Base-by-base conservation (phyloP, 352 stramenopile genomes). In the Phytophthora pisi region DNA sequence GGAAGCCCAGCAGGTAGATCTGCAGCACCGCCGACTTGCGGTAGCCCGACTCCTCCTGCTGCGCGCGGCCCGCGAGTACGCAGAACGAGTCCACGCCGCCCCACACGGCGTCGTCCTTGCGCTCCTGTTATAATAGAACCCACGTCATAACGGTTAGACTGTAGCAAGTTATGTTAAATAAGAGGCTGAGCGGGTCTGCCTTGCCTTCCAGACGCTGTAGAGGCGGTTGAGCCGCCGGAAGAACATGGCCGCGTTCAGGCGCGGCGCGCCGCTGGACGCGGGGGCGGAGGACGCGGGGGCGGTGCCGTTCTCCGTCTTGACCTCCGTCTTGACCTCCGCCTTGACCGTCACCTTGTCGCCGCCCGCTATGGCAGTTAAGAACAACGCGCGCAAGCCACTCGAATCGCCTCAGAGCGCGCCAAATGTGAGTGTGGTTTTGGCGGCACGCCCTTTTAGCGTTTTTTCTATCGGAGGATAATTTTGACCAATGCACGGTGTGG, bases 1-100 rank as follows among this genome's bases (percentile, higher is more conserved):
- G 74, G 67, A 93, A 97, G 7, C 89, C 90, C 18, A 98, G 79
- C 45, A 98, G 64, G 61, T 96, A 98, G 68, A 97, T 91, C 79
- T 98, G 91, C 47, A 97, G 58, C 64, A 94, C 85, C 13, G 86
- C 81, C 38, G 90, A 97, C 78, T 97, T 97, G 66, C 88, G 88
- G 66, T 97, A 97, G 23, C 87, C 88, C 7, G 87, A 94, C 57
- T 95, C 87, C 53, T 97, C 88, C 50, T 83, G 77, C 55, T 96
- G 87, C 50, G 87, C 81, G 56, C 89, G 89, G 16, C 89, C 89
- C 2, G 89, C 83, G 2, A 95, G 78, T 64, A 96, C 82, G 61
- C 86, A 95, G 78, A 96, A 93, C 50, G 86, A 72, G 56, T 92
- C 81, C n/a, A 75, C 79, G 18, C 70, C 72, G 2, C 74, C 81